A percentile compares a stretch with the other conserved stretches of the same genome.
Conservation (phyloP, 176 grass and related monocot species). For the Oryza glumipatula region DNA sequence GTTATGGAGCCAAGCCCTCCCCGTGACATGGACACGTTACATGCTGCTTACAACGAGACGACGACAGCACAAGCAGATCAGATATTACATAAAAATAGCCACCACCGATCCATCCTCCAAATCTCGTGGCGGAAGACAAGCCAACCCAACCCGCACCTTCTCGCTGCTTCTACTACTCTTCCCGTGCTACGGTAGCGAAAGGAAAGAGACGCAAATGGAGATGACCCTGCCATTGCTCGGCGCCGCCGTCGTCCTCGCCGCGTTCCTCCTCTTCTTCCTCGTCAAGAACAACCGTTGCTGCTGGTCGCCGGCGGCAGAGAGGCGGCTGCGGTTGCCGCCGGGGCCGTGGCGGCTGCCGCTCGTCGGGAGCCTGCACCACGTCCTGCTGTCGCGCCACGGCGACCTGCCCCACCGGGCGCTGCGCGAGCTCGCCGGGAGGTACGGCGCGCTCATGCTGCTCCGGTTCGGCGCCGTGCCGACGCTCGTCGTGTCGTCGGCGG, state of each 20-base stretch:
- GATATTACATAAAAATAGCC: no score
- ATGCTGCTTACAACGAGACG: no score
- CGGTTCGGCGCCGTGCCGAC: slow-evolving; percentile 37
- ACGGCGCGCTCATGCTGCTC: slow-evolving; percentile 50
- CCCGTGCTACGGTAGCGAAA: no score
- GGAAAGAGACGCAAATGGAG: slow-evolving; percentile 9
- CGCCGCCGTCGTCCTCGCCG: neutral
- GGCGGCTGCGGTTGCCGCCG: neutral
- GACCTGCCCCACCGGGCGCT: slow-evolving; percentile 11
- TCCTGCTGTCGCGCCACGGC: slow-evolving; percentile 13
- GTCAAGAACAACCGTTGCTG: neutral
- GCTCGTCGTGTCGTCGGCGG: slow-evolving; percentile 38
- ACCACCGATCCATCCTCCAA: no score
- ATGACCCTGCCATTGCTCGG: no score
- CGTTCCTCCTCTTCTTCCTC: neutral
- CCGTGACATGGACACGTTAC: no score
- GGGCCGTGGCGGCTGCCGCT: slow-evolving; percentile 44
- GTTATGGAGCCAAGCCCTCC: no score
- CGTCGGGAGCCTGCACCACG: slow-evolving; percentile 47
- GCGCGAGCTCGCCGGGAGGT: neutral
- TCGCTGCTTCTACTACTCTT: no score
- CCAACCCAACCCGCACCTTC: no score
- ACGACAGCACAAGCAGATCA: no score
- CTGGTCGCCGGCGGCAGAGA: neutral
- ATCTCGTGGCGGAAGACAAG: no score